These are phyloP conservation scores for Ustilago hordei DNA, from an alignment of 1,284 basidiomycete species.

Conservation along the genomic window DNA sequence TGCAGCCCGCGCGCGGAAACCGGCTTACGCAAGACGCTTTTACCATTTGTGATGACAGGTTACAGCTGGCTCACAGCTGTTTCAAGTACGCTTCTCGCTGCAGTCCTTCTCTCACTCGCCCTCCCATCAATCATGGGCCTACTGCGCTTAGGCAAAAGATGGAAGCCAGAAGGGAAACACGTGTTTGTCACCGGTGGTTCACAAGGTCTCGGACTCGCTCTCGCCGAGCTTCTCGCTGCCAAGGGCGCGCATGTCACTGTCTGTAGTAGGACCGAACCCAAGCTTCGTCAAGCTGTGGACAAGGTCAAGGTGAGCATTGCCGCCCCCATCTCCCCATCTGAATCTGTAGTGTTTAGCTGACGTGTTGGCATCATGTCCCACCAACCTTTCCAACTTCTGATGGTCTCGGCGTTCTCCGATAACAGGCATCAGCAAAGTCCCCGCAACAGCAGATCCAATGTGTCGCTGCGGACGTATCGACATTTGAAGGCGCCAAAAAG, in stretches of 20 bases:
- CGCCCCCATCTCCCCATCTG: neutral
- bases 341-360: neutral
- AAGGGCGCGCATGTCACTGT: slow-evolving; percentile 84
- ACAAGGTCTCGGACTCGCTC: slow-evolving; percentile 80
- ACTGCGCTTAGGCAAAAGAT: slow-evolving; percentile 24
- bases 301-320: slow-evolving; percentile 75
- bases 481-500: slow-evolving; percentile 54
- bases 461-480: slow-evolving; percentile 62
- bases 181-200: slow-evolving; percentile 82
- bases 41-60: slow-evolving; percentile 4
- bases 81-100: slow-evolving; percentile 18
- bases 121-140: slow-evolving; percentile 41
- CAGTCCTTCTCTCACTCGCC: slow-evolving; percentile 19
- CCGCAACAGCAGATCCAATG: slow-evolving; percentile 39
- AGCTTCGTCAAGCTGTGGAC: slow-evolving; percentile 75
- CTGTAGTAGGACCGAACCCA: slow-evolving; percentile 78
- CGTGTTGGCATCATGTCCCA: neutral
- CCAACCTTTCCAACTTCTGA: neutral
- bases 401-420: slow-evolving; percentile 5
- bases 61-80: slow-evolving; percentile 6
- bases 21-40: neutral
- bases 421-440: slow-evolving; percentile 29
- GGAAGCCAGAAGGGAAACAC: slow-evolving; percentile 46
- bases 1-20: neutral
- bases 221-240: slow-evolving; percentile 78